Base-by-base conservation (phyloP, 2,329 filamentous ascomycete genomes). In the Fusarium coicis region DNA sequence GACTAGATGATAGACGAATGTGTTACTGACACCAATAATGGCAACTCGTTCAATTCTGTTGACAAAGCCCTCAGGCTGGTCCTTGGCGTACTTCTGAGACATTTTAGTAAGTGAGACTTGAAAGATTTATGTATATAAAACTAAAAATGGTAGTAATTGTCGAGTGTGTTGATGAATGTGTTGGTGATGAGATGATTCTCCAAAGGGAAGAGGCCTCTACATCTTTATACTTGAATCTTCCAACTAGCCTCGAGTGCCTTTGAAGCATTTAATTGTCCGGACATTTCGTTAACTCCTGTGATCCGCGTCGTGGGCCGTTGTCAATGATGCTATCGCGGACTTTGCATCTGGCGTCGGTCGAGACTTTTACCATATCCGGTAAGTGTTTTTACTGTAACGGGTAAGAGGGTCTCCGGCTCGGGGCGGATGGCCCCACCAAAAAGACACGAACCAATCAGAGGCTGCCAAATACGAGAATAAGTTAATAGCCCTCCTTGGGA, bases 41-140 rank as follows among this genome's bases (percentile, higher is more conserved):
- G 85, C 85, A 0, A 87, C 80, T 42, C 80, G 84, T 66, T 85
- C 80, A 15, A 87, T 80, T 54, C 75, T 72, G 74, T 87, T 87
- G 58, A 66, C 72, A 78, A 83, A 84, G 69, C 81, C 81, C 21
- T 72, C 49, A 5, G 81, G 77, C 77, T 84, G 80, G 47, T 81
- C 74, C 53, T 81, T 82, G 14, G 81, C 81, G 61, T 79, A 82
- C 23, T 69, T 57, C 28, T 63, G 67, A 54, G 76, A 56, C 78
- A 80, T 80, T 53, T 2, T 58, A 44, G 11, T 21, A 21, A 18
- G 1, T 40, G 23, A 5, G 19, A 18, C 5, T 5, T 4, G 10
- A 12, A 18, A 18, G 23, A 21, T 28, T 28, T 28, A 4, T 42
- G 28, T 26, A 23, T 14, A 9, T 12, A 11, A 32, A 34, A 28